These are phyloP conservation scores for Farysia itapuensis DNA, from an alignment of 1,284 basidiomycete genomes.

Conservation along the genomic window DNA sequence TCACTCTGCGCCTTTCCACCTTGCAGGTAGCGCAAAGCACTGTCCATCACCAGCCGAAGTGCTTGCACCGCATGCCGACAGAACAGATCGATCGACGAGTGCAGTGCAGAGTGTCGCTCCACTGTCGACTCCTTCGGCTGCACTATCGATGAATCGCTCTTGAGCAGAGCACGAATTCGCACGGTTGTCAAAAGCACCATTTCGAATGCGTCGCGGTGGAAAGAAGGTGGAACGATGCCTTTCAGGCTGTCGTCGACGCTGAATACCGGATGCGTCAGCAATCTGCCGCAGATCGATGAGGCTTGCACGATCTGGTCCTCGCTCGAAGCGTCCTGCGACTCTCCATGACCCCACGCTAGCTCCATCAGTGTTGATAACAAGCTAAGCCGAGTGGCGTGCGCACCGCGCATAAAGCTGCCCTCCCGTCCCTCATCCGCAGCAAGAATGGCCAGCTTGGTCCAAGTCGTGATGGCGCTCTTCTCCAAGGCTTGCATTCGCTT, in stretches of 20 bases:
- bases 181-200: constrained; percentile 33
- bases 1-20: constrained; percentile 67
- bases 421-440: constrained; percentile 72
- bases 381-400: constrained; percentile 75
- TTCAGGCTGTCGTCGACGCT: constrained; percentile 75
- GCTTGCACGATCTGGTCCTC: constrained; percentile 68
- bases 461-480: constrained; percentile 20
- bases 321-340: constrained; percentile 10
- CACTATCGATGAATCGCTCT: constrained; percentile 3
- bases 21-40: constrained; percentile 51
- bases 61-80: constrained; percentile 68
- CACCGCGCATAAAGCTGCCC: constrained; percentile 80
- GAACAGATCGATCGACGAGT: constrained; percentile 79
- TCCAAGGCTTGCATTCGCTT: constrained; percentile 52
- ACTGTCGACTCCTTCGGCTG: constrained; percentile 21
- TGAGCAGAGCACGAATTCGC: constrained; percentile 16
- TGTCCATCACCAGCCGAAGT: constrained; percentile 71
- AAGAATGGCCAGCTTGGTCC: constrained; percentile 32
- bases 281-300: constrained; percentile 67
- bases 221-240: constrained; percentile 69
- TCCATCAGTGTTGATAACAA: constrained; percentile 77
- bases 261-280: constrained; percentile 75
- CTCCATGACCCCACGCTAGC: constrained; percentile 67
- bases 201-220: constrained; percentile 66
- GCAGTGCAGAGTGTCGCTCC: constrained; percentile 64